Percentiles rank a stretch among this genome's conserved stretches.
Evolutionary conservation across 2,329 filamentous ascomycete species (phyloP).

Genomic region (Dactylellina drechsleri): DNA sequence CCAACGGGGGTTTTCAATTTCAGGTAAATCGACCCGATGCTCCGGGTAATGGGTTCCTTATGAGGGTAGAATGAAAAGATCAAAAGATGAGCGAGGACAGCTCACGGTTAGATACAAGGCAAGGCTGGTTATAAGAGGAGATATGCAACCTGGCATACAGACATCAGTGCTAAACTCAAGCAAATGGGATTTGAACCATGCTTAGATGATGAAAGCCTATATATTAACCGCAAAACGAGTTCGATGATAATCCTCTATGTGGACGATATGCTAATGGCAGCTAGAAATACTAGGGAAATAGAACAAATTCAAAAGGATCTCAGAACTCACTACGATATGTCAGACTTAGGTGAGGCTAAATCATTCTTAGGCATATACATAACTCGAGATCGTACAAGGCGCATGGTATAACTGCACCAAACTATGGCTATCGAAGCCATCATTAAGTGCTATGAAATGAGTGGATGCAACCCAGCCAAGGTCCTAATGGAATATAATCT

Average conservation of each 20-base stretch:
- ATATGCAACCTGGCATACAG: conserved; percentile 5
- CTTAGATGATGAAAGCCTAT: conserved; percentile 15
- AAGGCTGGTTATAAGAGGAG: no score
- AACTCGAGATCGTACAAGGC: not conserved
- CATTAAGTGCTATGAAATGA: conserved; percentile 6
- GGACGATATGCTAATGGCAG: conserved; percentile 35
- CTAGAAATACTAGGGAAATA: conserved; percentile 6
- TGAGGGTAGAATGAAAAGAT: no score
- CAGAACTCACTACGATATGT: conserved; percentile 7
- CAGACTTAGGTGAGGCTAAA: not conserved
- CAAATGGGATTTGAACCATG: conserved; percentile 1
- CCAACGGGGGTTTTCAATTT: no score
- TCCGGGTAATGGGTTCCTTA: no score
- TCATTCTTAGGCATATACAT: not conserved
- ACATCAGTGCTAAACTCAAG: not conserved
- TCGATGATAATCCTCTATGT: conserved; percentile 31
- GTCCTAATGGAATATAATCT: conserved; percentile 3
- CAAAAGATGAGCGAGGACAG: no score
- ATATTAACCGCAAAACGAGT: conserved; percentile 2
- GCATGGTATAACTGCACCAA: not conserved
- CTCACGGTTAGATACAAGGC: no score
- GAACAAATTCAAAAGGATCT: conserved; percentile 22
- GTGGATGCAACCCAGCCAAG: not conserved
- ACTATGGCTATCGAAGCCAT: not conserved
- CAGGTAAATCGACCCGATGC: no score